Conservation (phyloP, 1,284 basidiomycete genomes). For the Takashimella koratensis region DNA sequence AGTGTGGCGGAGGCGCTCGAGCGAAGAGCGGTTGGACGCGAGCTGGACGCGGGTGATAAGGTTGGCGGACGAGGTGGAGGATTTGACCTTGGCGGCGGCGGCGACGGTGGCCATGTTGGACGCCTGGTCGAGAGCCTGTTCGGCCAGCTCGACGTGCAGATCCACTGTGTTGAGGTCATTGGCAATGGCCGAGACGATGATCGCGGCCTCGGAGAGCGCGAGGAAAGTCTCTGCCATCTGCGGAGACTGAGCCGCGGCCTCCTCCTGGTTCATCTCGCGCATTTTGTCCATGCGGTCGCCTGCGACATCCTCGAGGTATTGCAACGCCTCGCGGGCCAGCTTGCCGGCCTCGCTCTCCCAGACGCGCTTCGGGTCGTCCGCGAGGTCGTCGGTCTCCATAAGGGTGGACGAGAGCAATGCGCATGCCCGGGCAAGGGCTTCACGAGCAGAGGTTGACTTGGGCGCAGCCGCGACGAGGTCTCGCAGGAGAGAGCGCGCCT, state of each 20-base stretch:
- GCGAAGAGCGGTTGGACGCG: conserved; percentile 32
- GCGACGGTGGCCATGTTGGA: conserved; percentile 45
- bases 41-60: conserved; percentile 45
- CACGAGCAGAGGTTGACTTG: conserved; percentile 20
- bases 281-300: conserved; percentile 42
- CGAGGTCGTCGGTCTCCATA: conserved; percentile 12
- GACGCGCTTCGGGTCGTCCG: conserved; percentile 25
- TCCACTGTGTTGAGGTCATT: conserved; percentile 35
- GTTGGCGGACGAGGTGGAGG: conserved; percentile 27
- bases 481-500: conserved; percentile 24
- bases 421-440: conserved; percentile 28
- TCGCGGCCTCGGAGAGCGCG: conserved; percentile 31
- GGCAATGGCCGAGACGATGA: conserved; percentile 30
- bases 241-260: conserved; percentile 32
- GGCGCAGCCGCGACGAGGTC: conserved; percentile 26
- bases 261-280: conserved; percentile 19
- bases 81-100: conserved; percentile 24
- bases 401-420: conserved; percentile 15
- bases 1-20: conserved; percentile 38
- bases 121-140: conserved; percentile 46
- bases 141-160: conserved; percentile 37
- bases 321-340: conserved; percentile 37
- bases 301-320: conserved; percentile 41
- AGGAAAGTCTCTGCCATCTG: conserved; percentile 42
- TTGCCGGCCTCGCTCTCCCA: conserved; percentile 36